phyloP scores from a whole-genome alignment of 441 rosid species.

The Corymbia calophylla region DNA sequence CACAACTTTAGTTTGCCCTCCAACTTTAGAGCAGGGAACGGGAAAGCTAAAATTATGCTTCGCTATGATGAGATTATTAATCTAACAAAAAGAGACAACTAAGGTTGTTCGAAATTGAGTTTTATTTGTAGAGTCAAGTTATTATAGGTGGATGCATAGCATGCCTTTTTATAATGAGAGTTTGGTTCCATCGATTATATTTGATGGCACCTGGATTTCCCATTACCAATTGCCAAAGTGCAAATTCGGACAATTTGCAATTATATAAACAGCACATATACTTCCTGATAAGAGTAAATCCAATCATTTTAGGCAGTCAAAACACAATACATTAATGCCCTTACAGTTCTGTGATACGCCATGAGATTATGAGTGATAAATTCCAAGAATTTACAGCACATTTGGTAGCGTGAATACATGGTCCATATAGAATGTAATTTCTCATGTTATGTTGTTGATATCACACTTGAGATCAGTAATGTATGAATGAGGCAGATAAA shows the following conservation, averaged over 20 bases:
- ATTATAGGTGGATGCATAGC: neutral
- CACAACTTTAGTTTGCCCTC: neutral
- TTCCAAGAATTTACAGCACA: neutral
- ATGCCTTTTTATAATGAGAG: neutral
- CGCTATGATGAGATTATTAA: neutral
- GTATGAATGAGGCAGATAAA: neutral
- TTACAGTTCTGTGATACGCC: neutral
- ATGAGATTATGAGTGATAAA: neutral
- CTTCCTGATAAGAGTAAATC: neutral
- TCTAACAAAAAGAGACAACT: neutral
- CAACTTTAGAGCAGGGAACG: neutral
- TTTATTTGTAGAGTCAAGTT: neutral
- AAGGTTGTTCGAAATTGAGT: neutral
- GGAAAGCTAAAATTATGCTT: neutral
- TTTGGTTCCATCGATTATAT: neutral
- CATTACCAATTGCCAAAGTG: neutral
- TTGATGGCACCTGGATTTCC: neutral
- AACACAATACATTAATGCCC: neutral
- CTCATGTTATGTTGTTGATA: neutral
- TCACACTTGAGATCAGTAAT: neutral
- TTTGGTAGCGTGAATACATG: neutral
- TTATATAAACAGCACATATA: neutral
- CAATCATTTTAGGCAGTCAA: neutral
- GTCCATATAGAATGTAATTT: neutral
- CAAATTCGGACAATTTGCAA: neutral